These are phyloP conservation scores for Comarum palustre DNA, from an alignment of 306 rosid genomes.

Conservation along the genomic window DNA sequence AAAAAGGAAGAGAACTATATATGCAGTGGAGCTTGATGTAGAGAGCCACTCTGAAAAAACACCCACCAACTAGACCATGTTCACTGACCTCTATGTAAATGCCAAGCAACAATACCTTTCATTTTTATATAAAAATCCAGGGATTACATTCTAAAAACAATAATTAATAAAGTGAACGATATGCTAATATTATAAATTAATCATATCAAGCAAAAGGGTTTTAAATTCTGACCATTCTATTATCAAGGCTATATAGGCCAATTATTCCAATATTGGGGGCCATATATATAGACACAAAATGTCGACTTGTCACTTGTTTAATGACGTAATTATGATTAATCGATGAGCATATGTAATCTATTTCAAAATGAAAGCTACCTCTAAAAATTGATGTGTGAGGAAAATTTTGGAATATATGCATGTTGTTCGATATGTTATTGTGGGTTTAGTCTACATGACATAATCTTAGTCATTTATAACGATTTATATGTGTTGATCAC, in stretches of 20 bases:
- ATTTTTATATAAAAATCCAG: neutral
- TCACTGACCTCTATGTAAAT: neutral
- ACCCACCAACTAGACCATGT: conserved; percentile 24
- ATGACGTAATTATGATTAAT: neutral
- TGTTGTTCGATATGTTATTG: no score
- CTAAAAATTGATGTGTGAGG: neutral
- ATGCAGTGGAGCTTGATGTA: conserved; percentile 22
- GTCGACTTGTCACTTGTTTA: neutral
- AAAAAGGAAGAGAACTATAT: neutral
- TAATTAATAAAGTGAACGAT: conserved; percentile 4
- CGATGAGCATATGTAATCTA: neutral
- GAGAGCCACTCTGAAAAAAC: conserved; percentile 18
- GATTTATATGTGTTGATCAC: no score
- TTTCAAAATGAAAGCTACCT: neutral
- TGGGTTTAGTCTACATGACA: no score
- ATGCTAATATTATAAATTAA: neutral
- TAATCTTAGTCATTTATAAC: no score
- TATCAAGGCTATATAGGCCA: neutral
- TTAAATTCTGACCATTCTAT: conserved; percentile 9
- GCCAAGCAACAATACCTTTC: conserved; percentile 12
- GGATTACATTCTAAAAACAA: neutral
- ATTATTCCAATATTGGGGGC: neutral
- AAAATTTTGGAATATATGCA: neutral
- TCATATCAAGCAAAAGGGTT: neutral
- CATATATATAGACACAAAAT: neutral